These are phyloP conservation scores for Wickerhamomyces strasburgensis DNA, from an alignment of 805 yeast genomes.

Conservation along the genomic window DNA sequence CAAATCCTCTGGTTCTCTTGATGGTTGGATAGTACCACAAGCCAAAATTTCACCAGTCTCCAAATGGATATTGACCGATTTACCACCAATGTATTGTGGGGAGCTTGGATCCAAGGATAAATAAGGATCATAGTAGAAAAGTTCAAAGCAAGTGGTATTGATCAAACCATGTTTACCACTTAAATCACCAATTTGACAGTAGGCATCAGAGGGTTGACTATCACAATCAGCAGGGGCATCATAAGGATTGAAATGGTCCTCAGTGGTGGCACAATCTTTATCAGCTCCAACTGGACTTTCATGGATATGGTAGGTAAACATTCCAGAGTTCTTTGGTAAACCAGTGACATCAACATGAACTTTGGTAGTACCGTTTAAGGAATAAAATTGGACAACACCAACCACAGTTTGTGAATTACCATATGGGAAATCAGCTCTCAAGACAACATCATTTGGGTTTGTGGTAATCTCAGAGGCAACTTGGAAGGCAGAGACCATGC, in stretches of 20 bases:
- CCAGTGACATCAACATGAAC: slow-evolving; percentile 71
- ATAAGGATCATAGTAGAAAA: slow-evolving; percentile 58
- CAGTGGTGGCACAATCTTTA: slow-evolving; percentile 51
- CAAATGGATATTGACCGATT: slow-evolving; percentile 52
- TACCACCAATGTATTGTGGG: slow-evolving; percentile 55
- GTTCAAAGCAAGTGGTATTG: slow-evolving; percentile 63
- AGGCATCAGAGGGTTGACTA: slow-evolving; percentile 42
- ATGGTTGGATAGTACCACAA: slow-evolving; percentile 49
- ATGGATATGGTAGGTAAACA: slow-evolving; percentile 67
- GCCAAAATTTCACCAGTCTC: slow-evolving; percentile 50
- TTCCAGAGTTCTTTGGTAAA: slow-evolving; percentile 61
- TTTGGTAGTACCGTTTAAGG: slow-evolving; percentile 54
- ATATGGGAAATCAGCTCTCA: slow-evolving; percentile 28
- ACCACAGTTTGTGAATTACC: slow-evolving; percentile 31
- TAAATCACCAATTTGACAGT: slow-evolving; percentile 69
- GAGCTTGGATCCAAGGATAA: slow-evolving; percentile 54
- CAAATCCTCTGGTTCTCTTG: slow-evolving; percentile 26
- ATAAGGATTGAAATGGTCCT: slow-evolving; percentile 61
- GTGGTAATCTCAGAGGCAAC: slow-evolving; percentile 14
- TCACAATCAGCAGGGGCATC: slow-evolving; percentile 51
- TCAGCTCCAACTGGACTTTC: slow-evolving; percentile 46
- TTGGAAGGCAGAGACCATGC: slow-evolving; percentile 8
- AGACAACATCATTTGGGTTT: slow-evolving; percentile 25
- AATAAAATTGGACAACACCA: slow-evolving; percentile 56
- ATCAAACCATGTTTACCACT: slow-evolving; percentile 76